A percentile compares a stretch with the other conserved stretches of the same genome.
phyloP scores from a whole-genome alignment of 2,329 filamentous ascomycete genomes.

The Chaetomiaceae sp. region DNA sequence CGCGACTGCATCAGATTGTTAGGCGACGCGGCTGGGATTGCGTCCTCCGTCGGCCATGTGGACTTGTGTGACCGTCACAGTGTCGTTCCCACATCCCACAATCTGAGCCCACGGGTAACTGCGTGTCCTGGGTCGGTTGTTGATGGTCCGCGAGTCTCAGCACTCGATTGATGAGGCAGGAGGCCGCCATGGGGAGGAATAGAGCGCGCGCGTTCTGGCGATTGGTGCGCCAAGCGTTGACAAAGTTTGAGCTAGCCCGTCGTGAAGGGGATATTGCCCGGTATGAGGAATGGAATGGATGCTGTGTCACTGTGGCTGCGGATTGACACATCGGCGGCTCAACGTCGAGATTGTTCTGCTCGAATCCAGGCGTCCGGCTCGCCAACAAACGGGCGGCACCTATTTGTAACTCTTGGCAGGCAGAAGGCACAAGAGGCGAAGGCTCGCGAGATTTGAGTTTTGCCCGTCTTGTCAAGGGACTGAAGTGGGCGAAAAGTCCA shows the following conservation, averaged over 20 bases:
- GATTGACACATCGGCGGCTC: conserved; percentile 11
- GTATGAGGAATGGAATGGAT: no score
- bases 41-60: not conserved
- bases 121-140: no score
- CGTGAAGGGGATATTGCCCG: conserved; percentile 1
- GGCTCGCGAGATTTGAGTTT: not conserved
- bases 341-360: not conserved
- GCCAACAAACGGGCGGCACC: not conserved
- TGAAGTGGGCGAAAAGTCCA: no score
- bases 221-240: not conserved
- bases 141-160: no score
- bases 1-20: not conserved
- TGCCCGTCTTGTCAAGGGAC: not conserved
- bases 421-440: no score
- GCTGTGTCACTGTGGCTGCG: conserved; percentile 22
- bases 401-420: not conserved
- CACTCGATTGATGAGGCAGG: no score
- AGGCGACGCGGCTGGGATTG: conserved; percentile 1
- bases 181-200: no score
- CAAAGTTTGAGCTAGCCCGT: conserved; percentile 1
- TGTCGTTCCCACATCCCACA: not conserved
- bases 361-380: not conserved
- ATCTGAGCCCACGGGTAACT: no score
- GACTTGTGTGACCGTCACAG: not conserved
- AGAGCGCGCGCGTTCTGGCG: not conserved